These are phyloP conservation scores for Leishmania mexicana DNA, from an alignment of 208 protist species.

Conservation along the genomic window DNA sequence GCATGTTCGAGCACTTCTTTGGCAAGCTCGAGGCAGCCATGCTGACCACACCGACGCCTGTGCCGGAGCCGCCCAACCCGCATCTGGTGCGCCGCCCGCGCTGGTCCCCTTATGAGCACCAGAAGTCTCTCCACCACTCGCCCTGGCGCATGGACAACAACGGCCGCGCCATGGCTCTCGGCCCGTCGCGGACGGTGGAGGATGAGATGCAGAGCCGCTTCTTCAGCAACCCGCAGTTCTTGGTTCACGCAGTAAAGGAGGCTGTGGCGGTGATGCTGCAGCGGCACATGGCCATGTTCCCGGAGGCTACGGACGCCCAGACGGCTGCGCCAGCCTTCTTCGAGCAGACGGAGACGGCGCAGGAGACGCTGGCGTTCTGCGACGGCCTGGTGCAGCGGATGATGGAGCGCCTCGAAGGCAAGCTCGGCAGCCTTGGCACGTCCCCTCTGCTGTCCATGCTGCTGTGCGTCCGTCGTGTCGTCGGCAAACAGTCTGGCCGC, in stretches of 20 bases:
- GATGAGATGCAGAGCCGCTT: conserved; percentile 88
- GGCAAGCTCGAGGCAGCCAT: conserved; percentile 77
- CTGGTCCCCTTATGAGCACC: conserved; percentile 83
- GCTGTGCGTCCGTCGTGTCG: conserved; percentile 60
- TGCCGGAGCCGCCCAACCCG: conserved; percentile 91
- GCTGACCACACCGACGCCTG: conserved; percentile 85
- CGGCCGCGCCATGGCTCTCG: conserved; percentile 72
- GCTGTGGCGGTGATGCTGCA: conserved; percentile 48
- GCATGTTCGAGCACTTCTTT: conserved; percentile 78
- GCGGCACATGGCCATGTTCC: conserved; percentile 34
- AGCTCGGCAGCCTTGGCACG: conserved; percentile 51
- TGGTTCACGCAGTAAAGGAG: conserved; percentile 71
- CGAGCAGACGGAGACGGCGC: conserved; percentile 20
- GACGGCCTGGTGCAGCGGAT: conserved; percentile 60
- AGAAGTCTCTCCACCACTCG: conserved; percentile 71
- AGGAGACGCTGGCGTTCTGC: conserved; percentile 53
- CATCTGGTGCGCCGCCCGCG: conserved; percentile 71
- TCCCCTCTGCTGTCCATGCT: conserved; percentile 66
- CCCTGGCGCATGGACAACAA: conserved; percentile 83
- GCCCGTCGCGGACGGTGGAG: conserved; percentile 46
- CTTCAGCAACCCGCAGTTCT: conserved; percentile 86
- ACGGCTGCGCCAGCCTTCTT: conserved; percentile 25
- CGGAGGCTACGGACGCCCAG: conserved; percentile 36
- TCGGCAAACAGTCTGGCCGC: conserved; percentile 61
- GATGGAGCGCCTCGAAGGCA: conserved; percentile 37